A percentile compares a stretch with the other conserved stretches of the same genome.
Evolutionary conservation across 2,329 filamentous ascomycete species (phyloP).

Genomic region (Cryphonectria radicalis): DNA sequence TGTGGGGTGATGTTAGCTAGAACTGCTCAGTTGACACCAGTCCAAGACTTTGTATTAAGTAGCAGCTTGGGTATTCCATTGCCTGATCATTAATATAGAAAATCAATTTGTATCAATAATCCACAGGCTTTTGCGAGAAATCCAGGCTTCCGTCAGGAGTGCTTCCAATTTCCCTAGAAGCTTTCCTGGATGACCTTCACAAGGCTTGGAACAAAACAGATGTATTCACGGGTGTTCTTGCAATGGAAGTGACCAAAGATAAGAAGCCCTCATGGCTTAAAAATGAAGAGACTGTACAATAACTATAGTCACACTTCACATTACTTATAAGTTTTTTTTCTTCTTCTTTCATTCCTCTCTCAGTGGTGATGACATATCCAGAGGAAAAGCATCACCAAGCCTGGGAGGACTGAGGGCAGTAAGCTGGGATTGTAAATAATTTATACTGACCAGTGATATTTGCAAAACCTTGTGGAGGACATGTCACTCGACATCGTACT

Average conservation of each 20-base stretch:
- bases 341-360: too few species aligned
- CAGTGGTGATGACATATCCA: neutral
- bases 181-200: neutral
- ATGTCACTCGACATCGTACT: neutral
- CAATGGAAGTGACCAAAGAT: neutral
- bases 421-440: neutral
- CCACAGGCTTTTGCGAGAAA: neutral
- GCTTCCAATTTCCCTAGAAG: too few species aligned
- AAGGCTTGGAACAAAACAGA: neutral
- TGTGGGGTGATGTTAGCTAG: neutral
- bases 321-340: too few species aligned
- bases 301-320: neutral
- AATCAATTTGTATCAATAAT: neutral
- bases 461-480: neutral
- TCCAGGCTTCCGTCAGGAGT: too few species aligned
- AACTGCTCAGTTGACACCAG: neutral
- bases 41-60: neutral
- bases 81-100: neutral
- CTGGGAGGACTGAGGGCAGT: too few species aligned
- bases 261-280: neutral
- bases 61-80: too few species aligned
- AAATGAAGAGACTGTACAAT: neutral
- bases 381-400: too few species aligned
- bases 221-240: neutral
- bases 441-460: neutral